Evolutionary conservation across 2,329 filamentous ascomycete species (phyloP).

Genomic region (Cytospora piceae): DNA sequence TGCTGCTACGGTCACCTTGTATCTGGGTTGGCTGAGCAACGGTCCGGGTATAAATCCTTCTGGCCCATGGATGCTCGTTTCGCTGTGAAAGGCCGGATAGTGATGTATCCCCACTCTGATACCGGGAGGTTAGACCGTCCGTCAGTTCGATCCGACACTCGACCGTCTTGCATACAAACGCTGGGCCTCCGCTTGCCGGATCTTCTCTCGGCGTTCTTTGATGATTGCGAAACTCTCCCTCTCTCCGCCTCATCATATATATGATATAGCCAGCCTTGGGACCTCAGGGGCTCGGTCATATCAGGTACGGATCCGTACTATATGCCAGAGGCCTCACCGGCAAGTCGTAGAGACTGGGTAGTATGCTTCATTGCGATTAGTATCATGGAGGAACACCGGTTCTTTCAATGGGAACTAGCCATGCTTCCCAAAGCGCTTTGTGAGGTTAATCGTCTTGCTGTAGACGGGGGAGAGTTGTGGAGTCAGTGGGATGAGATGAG

Average conservation of each 20-base stretch:
- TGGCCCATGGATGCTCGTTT: neutral
- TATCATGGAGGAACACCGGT: neutral
- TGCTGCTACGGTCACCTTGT: neutral
- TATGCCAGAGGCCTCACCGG: neutral
- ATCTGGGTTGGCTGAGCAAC: neutral
- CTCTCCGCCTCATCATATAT: neutral
- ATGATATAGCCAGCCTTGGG: neutral
- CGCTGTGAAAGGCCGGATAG: neutral
- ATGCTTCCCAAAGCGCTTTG: neutral
- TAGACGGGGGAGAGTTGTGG: too few relatives aligned
- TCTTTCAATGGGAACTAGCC: neutral
- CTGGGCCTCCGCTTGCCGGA: neutral
- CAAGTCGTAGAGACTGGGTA: neutral
- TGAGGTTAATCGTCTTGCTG: neutral
- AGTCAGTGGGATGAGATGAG: too few relatives aligned
- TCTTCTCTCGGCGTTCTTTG: constrained; percentile 2
- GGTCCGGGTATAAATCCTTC: constrained; percentile 1
- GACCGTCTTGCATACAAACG: neutral
- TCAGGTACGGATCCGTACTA: neutral
- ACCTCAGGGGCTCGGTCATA: neutral
- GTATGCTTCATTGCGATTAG: neutral
- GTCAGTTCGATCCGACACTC: neutral
- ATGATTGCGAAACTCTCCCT: neutral
- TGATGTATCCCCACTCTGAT: neutral
- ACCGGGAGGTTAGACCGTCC: neutral